A percentile compares a stretch with the other conserved stretches of the same genome.
These are phyloP conservation scores for Hypoxylon sp. DNA, from an alignment of 2,329 filamentous ascomycete species.

Conservation along the genomic window DNA sequence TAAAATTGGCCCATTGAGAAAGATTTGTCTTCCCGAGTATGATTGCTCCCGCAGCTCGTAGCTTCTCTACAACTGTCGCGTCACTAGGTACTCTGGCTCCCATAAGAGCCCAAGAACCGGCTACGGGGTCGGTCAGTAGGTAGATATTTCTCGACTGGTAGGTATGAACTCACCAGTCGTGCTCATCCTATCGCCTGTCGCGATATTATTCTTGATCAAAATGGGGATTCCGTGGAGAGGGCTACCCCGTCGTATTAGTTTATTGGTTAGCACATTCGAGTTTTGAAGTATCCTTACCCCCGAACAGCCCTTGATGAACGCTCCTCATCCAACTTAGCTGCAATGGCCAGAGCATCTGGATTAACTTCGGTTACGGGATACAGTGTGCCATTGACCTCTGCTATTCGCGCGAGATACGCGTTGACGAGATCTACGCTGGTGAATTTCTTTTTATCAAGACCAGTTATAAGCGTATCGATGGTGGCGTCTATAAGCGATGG, in stretches of 20 bases:
- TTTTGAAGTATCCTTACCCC: neutral
- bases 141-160: neutral
- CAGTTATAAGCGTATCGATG: slow-evolving; percentile 48
- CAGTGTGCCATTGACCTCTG: slow-evolving; percentile 55
- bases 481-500: slow-evolving; percentile 42
- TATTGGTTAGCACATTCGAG: neutral
- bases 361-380: slow-evolving; percentile 57
- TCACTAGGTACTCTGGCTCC: slow-evolving; percentile 71
- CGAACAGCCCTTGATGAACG: slow-evolving; percentile 24
- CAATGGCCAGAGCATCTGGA: slow-evolving; percentile 58
- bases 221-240: slow-evolving; percentile 76
- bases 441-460: slow-evolving; percentile 49
- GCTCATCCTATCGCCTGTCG: slow-evolving; percentile 73
- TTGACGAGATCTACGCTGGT: slow-evolving; percentile 54
- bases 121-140: slow-evolving; percentile 41
- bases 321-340: slow-evolving; percentile 55
- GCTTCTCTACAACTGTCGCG: slow-evolving; percentile 70
- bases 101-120: slow-evolving; percentile 74
- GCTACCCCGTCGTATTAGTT: slow-evolving; percentile 44
- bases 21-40: slow-evolving; percentile 77
- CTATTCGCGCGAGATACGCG: slow-evolving; percentile 55
- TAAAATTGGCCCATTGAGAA: slow-evolving; percentile 75
- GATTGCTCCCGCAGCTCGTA: slow-evolving; percentile 73
- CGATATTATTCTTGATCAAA: slow-evolving; percentile 78
- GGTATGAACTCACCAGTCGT: slow-evolving; percentile 50